A percentile compares a stretch with the other conserved stretches of the same genome.
Conservation (phyloP, 2,329 filamentous ascomycete species). For the Aureobasidium pullulans region DNA sequence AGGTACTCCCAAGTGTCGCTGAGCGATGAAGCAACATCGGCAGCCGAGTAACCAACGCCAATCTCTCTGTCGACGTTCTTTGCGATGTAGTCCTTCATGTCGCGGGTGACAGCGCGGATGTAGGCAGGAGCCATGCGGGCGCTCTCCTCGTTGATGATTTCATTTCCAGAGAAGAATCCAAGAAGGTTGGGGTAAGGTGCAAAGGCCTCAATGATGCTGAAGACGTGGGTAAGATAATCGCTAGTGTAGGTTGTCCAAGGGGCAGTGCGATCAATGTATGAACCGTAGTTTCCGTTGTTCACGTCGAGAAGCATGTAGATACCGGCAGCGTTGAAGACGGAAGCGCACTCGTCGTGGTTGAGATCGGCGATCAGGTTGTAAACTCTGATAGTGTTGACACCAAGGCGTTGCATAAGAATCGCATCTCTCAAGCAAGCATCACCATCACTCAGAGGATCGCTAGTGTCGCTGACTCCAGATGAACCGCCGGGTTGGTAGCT, state of each 20-base stretch:
- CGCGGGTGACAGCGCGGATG: slow-evolving; percentile 55
- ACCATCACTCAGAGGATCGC: slow-evolving; percentile 48
- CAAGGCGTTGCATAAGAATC: slow-evolving; percentile 44
- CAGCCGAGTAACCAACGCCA: slow-evolving; percentile 62
- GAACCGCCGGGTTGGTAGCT: slow-evolving; percentile 52
- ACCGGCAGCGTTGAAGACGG: slow-evolving; percentile 55
- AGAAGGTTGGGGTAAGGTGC: slow-evolving; percentile 59
- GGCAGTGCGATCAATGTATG: slow-evolving; percentile 49
- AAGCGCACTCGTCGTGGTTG: slow-evolving; percentile 51
- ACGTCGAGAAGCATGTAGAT: slow-evolving; percentile 62
- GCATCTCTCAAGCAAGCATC: slow-evolving; percentile 51
- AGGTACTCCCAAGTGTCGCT: slow-evolving; percentile 71
- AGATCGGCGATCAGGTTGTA: slow-evolving; percentile 51
- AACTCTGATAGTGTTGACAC: slow-evolving; percentile 54
- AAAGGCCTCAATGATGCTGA: slow-evolving; percentile 59
- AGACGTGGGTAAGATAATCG: slow-evolving; percentile 51
- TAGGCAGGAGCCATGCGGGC: slow-evolving; percentile 45
- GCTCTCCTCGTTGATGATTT: slow-evolving; percentile 51
- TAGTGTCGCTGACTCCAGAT: slow-evolving; percentile 39
- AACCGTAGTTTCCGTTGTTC: slow-evolving; percentile 51
- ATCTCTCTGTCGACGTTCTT: slow-evolving; percentile 51
- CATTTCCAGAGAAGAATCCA: slow-evolving; percentile 61
- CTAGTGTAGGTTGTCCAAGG: slow-evolving; percentile 49
- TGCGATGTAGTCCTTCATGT: slow-evolving; percentile 61
- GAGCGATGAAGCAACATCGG: slow-evolving; percentile 66